Base-by-base conservation (phyloP, 352 stramenopile species). In the Phytopythium sindhum region DNA sequence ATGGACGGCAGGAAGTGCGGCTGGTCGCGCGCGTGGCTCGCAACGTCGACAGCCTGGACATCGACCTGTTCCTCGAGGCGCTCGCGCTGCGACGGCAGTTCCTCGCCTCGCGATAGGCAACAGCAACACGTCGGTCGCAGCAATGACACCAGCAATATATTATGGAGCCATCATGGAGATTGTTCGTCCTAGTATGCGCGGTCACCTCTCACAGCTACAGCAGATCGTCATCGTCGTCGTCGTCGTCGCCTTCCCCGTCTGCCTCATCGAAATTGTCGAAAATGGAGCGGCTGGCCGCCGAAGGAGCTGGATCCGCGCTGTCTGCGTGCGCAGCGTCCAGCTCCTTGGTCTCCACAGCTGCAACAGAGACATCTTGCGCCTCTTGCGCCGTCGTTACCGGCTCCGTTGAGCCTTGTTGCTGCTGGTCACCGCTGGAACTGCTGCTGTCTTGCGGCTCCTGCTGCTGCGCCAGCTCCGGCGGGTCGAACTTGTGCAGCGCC, bases 31-130 rank as follows among this genome's bases (percentile, higher is more conserved):
- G 84, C 5, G 81, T 95, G 14, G 71, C 70, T 17, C 81, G 86
- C 31, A 93, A 93, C 55, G 86, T 95, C 41, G 83, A 93, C 60
- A 87, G 75, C 26, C 69, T 95, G 55, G 86, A 95, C 61, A 87
- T 93, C 10, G 76, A 91, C 59, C 63, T 95, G 44, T 95, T 93
- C 48, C 65, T 91, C 2, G 70, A 93, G 48, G 75, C 84, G 29
- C 59, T 95, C 17, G 79, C 80, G 57, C 67, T 95, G 63, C 70
- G 86, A 23, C 84, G 86, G 15, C 70, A 93, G 57, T 95, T 95
- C 69, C 68, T 95, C 23, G 73, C 78, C 19, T 74, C 75, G 17
- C 68, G 68, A 14, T 83, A 72, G 64, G 1, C 37, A 11, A 15
- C 31, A 2, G 11, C 15, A 41, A 59, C 37, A 57, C 29, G 15